Evolutionary conservation across 495 filamentous ascomycete species (phyloP).

Genomic region (Podospora anserina): DNA sequence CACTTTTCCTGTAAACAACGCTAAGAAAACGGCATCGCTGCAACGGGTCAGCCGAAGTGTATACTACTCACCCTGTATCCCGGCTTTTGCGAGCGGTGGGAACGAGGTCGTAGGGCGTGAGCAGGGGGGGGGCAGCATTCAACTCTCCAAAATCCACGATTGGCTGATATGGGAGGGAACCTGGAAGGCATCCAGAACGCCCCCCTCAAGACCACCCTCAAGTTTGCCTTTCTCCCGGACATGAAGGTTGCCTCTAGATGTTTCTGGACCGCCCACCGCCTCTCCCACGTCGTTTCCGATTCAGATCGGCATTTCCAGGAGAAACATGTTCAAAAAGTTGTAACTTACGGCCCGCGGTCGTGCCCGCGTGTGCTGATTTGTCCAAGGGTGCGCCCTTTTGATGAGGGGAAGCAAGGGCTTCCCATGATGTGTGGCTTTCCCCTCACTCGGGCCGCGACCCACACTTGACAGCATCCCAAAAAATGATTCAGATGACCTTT

Average conservation of each 20-base stretch:
- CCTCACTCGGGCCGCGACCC: conserved; percentile 8
- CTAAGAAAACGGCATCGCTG: neutral
- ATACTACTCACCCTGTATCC: neutral
- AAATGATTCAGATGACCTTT: conserved; percentile 10
- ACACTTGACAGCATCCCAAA: conserved; percentile 10
- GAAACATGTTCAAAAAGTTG: no score
- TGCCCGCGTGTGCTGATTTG: neutral
- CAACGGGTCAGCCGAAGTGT: neutral
- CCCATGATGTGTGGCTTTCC: neutral
- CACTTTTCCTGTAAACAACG: neutral
- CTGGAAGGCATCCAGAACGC: neutral
- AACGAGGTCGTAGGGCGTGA: neutral
- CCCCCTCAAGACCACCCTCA: no score
- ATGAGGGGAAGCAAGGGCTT: neutral
- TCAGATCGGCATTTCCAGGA: neutral
- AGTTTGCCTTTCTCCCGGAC: no score
- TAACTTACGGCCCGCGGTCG: neutral
- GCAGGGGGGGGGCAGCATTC: no score
- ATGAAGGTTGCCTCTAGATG: neutral
- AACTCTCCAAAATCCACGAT: neutral
- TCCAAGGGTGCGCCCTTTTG: neutral
- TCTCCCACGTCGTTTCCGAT: neutral
- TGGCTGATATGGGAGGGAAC: neutral
- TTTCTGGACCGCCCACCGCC: neutral
- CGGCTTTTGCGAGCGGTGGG: neutral